Conservation (phyloP, 1,284 basidiomycete species). For the Amylostereum chailletii region DNA sequence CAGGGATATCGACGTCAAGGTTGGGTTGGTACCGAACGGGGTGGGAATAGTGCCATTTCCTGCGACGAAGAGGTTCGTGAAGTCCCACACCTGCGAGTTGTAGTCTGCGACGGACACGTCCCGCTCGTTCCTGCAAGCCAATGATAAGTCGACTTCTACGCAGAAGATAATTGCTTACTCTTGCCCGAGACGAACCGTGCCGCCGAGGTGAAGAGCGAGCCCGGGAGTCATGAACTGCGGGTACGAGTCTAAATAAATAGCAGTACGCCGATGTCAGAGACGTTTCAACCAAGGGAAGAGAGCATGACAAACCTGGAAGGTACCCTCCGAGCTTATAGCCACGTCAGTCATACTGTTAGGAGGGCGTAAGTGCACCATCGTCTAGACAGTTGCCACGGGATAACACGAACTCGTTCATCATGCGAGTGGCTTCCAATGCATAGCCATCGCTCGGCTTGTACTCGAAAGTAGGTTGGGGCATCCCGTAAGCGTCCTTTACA, state of each 20-base stretch:
- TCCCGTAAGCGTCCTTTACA: conserved; percentile 22
- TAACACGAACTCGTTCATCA: conserved; percentile 18
- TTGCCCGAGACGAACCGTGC: conserved; percentile 11
- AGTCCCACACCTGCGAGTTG: conserved; percentile 16
- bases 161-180: neutral
- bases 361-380: neutral
- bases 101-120: conserved; percentile 13
- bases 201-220: conserved; percentile 17
- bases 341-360: conserved; percentile 14
- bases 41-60: conserved; percentile 15
- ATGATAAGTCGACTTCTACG: neutral
- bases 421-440: conserved; percentile 9
- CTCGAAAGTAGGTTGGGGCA: conserved; percentile 27
- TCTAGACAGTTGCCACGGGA: neutral
- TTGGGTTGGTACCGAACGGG: conserved; percentile 16
- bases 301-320: conserved; percentile 11
- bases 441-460: conserved; percentile 12
- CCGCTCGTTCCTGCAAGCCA: conserved; percentile 6
- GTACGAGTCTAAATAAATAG: conserved; percentile 6
- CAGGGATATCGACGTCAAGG: conserved; percentile 15
- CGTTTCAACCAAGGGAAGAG: neutral
- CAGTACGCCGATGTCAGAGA: neutral
- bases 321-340: conserved; percentile 16
- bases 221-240: conserved; percentile 21
- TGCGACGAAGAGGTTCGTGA: conserved; percentile 20